Evolutionary conservation across 148 eudicot genomes (phyloP), one percentile per base, ranked within the genome.

Genomic region (Cornus florida): DNA sequence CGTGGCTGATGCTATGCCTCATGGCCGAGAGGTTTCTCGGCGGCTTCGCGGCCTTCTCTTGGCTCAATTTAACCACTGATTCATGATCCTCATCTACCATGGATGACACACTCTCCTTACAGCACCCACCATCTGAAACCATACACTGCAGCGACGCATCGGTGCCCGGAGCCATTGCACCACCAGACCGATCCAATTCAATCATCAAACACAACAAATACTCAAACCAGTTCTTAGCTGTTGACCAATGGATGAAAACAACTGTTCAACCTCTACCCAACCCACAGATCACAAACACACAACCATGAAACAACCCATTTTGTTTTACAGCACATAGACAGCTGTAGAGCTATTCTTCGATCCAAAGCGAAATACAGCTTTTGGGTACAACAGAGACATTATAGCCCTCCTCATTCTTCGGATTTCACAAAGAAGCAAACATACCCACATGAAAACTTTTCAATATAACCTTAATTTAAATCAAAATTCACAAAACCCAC

Each of bases 1-100:
- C 84, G 6, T 89, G 91, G 86, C 94, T 88, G 71, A 86, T 81
- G 74, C 86, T 80, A 80, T 89, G 94, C 46, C 91, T 60, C 83
- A 91, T 81, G 8, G 76, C 62, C 0, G 89, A 82, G 46, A 80
- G 78, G 39, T 83, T 86, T 73, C 90, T 84, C 4, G 93, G 93
- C 53, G 89, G 93, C 81, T 84, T 88, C 17, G 85, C 83, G 5
- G 56, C 56, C 77, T 77, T 84, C 28, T 81, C 81, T 39, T 83
- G 89, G 75, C 67, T 72, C 59, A 13, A 53, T 53, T 73, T 73
- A 19, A 75, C 84, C 10, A 69, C 50, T 50, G 84, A 78, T n/a
- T 83, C 89, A 0, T 70, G 67, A 82, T 70, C 80, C 39, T 82
- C 90, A 71, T 86, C 83, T 74, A 75, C 87, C 20, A 79, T 32